Base-by-base conservation (phyloP, 2,329 filamentous ascomycete species). In the Claviceps monticola region DNA sequence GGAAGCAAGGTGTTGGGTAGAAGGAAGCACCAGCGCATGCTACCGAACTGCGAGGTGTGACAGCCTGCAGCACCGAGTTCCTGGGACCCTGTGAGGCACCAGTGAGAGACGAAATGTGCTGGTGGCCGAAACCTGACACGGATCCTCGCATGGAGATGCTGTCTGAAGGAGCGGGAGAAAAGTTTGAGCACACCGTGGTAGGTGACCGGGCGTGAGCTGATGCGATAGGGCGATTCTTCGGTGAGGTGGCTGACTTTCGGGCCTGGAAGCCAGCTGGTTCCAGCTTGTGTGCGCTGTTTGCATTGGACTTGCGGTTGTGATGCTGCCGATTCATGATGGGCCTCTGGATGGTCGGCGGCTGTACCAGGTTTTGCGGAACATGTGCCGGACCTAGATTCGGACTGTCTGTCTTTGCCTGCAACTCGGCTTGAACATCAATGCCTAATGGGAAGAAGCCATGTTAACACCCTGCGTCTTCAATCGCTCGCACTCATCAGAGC, bases 391-490 rank as follows among this genome's bases (percentile, higher is more conserved):
- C 84, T 56, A 93, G 75, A 62, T 83, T 86, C 50, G 90, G 88
- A 69, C 86, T 94, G 60, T 86, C 88, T 47, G 87, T 90, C 74
- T 96, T 97, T 65, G 90, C 84, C 57, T 87, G 86, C 61, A 98
- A 78, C 71, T 97, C 93, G 56, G 90, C 87, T 71, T 97, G 89
- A 48, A 98, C 93, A 75, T 98, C 91, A 68, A 97, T 95, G 61
- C 89, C 89, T 94, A 44, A 26, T 23, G n/a, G 46, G 21, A 41
- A 50, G 16, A 48, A 39, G 14, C 14, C 36, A 38, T 43, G 51
- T 52, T 47, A 54, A 26, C 19, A 44, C 17, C 5, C 41, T 39
- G 39, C 16, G 26, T 21, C 16, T 17, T 37, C 13, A 46, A 52
- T 49, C 16, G 36, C 39, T 37, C 8, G 16, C 19, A 9, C 43